Evolutionary conservation across 2,329 filamentous ascomycete genomes (phyloP).

Genomic region (Talaromyces islandicus): DNA sequence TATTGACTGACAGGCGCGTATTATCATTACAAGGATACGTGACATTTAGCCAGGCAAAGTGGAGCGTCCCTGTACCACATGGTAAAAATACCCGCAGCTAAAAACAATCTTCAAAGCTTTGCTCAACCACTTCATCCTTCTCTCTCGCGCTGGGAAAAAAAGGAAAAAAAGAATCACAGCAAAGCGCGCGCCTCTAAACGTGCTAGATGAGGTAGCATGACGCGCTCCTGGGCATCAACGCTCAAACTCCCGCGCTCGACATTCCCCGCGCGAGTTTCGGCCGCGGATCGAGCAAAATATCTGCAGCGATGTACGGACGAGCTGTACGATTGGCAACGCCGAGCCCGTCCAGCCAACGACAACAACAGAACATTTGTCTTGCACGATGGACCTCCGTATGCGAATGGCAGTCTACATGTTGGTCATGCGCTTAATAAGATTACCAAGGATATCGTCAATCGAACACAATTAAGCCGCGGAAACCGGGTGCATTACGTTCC

Average conservation of each 20-base stretch:
- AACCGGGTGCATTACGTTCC: slow-evolving; percentile 74
- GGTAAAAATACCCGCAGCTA: neutral
- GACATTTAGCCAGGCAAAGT: neutral
- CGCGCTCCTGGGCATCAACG: slow-evolving; percentile 63
- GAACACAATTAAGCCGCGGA: slow-evolving; percentile 73
- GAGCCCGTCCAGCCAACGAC: slow-evolving; percentile 36
- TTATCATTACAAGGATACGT: neutral
- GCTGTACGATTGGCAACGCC: slow-evolving; percentile 80
- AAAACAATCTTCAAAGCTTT: neutral
- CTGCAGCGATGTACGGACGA: slow-evolving; percentile 76
- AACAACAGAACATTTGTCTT: slow-evolving; percentile 62
- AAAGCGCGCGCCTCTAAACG: neutral
- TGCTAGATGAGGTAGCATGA: slow-evolving; percentile 9
- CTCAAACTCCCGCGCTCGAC: slow-evolving; percentile 68
- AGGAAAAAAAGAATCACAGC: neutral
- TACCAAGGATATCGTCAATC: slow-evolving; percentile 86
- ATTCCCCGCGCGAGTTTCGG: slow-evolving; percentile 52
- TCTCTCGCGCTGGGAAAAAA: neutral
- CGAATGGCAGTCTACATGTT: slow-evolving; percentile 85
- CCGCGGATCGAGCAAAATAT: slow-evolving; percentile 48
- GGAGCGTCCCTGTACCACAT: neutral
- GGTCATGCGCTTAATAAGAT: slow-evolving; percentile 97
- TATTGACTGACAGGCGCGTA: neutral
- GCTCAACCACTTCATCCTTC: neutral
- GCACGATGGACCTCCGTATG: slow-evolving; percentile 95